These are phyloP conservation scores for Fusarium beomiforme DNA, from an alignment of 2,329 filamentous ascomycete genomes.

Conservation along the genomic window DNA sequence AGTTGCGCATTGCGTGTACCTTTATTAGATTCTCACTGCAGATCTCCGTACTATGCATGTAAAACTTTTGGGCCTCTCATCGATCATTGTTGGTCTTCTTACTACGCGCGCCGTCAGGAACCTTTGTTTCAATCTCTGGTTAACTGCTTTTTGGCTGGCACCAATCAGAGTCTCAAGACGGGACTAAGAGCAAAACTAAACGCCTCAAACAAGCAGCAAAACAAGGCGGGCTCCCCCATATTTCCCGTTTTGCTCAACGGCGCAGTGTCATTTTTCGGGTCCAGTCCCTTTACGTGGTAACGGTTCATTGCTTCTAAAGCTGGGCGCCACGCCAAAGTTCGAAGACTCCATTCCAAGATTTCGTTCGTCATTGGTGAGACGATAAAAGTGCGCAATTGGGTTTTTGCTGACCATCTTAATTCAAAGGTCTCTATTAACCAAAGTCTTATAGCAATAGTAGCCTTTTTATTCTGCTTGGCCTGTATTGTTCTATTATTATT, in stretches of 20 bases:
- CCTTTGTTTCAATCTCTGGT: slow-evolving; percentile 25
- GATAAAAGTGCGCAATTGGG: background rate
- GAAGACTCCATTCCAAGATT: slow-evolving; percentile 15
- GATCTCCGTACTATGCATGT: background rate
- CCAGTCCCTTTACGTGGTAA: slow-evolving; percentile 15
- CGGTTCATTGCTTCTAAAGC: slow-evolving; percentile 10
- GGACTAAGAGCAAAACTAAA: slow-evolving; percentile 5
- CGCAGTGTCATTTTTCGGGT: slow-evolving; percentile 2
- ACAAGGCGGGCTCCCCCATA: slow-evolving; percentile 28
- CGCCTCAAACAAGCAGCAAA: slow-evolving; percentile 22
- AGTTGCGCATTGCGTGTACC: background rate
- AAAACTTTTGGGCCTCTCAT: background rate
- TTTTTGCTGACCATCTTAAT: background rate
- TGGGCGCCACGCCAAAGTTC: slow-evolving; percentile 4
- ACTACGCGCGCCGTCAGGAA: slow-evolving; percentile 10
- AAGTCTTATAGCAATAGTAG: background rate
- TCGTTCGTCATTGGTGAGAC: background rate
- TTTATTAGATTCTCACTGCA: background rate
- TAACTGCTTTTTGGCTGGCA: background rate
- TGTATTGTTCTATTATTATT: background rate
- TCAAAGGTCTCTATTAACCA: background rate
- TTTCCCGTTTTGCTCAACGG: slow-evolving; percentile 30
- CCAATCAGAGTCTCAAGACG: slow-evolving; percentile 19
- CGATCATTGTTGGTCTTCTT: background rate
- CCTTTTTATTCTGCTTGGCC: background rate